Evolutionary conservation across 805 yeast species (phyloP), one percentile per base, ranked within the genome.

Genomic region (Saccharomycopsis capsularis): DNA sequence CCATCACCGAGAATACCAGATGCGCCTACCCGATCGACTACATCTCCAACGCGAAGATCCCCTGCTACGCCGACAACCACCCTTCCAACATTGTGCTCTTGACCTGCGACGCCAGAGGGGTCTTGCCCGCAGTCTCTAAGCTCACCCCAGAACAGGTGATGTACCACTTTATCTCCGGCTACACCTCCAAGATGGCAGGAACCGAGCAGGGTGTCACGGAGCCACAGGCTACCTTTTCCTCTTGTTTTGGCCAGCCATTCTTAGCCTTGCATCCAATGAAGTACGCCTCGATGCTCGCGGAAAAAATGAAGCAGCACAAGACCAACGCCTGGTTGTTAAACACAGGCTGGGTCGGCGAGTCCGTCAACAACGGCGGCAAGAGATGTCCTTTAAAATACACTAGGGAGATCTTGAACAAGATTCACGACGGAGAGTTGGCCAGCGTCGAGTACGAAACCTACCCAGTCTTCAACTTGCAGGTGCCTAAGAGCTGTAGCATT

Each of bases 231-330:
- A 88, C 96, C 18, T 91, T 91, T 80, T 86, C 96, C 54, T 96
- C 99, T 47, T 91, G 99, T 75, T 91, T 90, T 68, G 99, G 98
- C 65, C 98, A 91, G 75, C 99, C 99, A 56, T 91, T 91, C 85
- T 76, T 91, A 71, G 97, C 91, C 32, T 75, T 91, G 68, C 99
- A 91, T 71, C 99, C 99, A 68, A 91, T 91, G 90, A 84, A 82
- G 69, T 91, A 91, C 69, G 98, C 98, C 41, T 86, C 87, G 69
- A 95, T 91, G 81, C 79, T 91, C 62, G 82, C 95, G 48, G 91
- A 87, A 68, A 91, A 90, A 78, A 93, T 91, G 76, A 69, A 84
- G 48, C 66, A 85, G 66, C 93, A 90, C 74, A 81, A 81, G 59
- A 89, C 97, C 46, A 78, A 79, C 63, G 98, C 99, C 50, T 91